These are phyloP conservation scores for Penicillium sp. DNA, from an alignment of 2,329 filamentous ascomycete species.

Conservation along the genomic window DNA sequence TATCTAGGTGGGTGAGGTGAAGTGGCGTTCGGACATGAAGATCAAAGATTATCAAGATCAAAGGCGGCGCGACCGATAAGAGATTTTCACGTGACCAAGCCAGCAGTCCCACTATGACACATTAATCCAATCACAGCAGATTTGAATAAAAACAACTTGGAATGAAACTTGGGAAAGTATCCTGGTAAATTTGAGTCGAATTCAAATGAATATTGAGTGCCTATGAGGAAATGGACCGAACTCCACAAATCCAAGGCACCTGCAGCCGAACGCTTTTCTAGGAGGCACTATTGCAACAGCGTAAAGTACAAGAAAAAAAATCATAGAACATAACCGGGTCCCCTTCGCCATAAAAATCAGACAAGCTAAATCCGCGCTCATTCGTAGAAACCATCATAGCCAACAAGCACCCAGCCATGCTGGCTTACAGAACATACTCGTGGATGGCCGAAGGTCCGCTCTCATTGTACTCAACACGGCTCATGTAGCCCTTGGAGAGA, in stretches of 20 bases:
- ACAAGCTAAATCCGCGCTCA: slow-evolving; percentile 7
- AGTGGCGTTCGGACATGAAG: slow-evolving; percentile 1
- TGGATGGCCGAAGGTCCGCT: slow-evolving; percentile 64
- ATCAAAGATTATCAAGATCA: not conserved
- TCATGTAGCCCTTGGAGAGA: slow-evolving; percentile 67
- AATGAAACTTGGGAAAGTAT: not conserved
- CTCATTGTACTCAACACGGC: slow-evolving; percentile 67
- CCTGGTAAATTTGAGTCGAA: not conserved
- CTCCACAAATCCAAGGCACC: slow-evolving; percentile 24
- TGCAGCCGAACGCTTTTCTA: slow-evolving; percentile 22
- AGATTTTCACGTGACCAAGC: not conserved
- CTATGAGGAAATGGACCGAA: slow-evolving; percentile 15
- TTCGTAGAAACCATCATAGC: slow-evolving; percentile 13
- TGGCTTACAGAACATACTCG: slow-evolving; percentile 47
- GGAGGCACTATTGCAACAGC: slow-evolving; percentile 16
- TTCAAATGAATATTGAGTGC: not conserved
- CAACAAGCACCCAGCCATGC: not conserved
- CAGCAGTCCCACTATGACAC: not conserved
- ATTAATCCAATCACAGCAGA: not conserved
- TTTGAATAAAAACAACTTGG: not conserved
- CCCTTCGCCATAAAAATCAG: slow-evolving; percentile 7
- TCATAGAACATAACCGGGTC: slow-evolving; percentile 3
- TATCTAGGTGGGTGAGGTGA: not conserved
- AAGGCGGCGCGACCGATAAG: slow-evolving; percentile 9
- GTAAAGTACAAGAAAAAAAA: slow-evolving; percentile 23